A percentile compares a stretch with the other conserved stretches of the same genome.
phyloP scores from a whole-genome alignment of 352 stramenopile genomes.

The Pythium utonaiense region DNA sequence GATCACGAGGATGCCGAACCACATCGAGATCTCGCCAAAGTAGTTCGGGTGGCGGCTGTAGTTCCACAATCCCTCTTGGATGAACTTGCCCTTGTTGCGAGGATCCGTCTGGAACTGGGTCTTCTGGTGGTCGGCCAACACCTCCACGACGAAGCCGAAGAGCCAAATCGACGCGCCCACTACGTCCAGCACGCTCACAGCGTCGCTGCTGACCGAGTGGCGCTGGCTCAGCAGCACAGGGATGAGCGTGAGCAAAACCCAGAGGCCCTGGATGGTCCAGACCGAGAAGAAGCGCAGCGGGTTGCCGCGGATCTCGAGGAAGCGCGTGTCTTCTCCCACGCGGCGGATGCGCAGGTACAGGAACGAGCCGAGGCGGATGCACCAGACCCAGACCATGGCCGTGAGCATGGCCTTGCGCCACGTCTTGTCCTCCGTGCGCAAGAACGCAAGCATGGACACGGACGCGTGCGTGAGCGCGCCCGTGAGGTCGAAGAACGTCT shows the following conservation, averaged over 20 bases:
- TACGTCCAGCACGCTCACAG: slow-evolving; percentile 38
- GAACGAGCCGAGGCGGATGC: slow-evolving; percentile 69
- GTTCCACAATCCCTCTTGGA: slow-evolving; percentile 75
- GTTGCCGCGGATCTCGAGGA: slow-evolving; percentile 59
- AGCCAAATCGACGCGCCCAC: slow-evolving; percentile 50
- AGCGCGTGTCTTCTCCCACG: slow-evolving; percentile 70
- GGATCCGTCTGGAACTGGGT: slow-evolving; percentile 60
- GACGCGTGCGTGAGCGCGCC: slow-evolving; percentile 69
- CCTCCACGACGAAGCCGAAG: slow-evolving; percentile 69
- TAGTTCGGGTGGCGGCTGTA: slow-evolving; percentile 94
- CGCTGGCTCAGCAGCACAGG: slow-evolving; percentile 54
- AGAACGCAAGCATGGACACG: slow-evolving; percentile 49
- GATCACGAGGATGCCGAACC: slow-evolving; percentile 62
- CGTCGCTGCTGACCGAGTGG: slow-evolving; percentile 26
- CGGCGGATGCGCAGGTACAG: slow-evolving; percentile 70
- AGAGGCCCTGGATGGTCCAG: slow-evolving; percentile 83
- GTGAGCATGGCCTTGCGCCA: slow-evolving; percentile 61
- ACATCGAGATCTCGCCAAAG: slow-evolving; percentile 90
- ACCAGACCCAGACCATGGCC: slow-evolving; percentile 75
- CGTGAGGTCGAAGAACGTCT: slow-evolving; percentile 83
- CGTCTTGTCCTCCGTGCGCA: slow-evolving; percentile 21
- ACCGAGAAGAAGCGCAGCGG: slow-evolving; percentile 67
- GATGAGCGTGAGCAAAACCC: slow-evolving; percentile 73
- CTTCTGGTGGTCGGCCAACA: slow-evolving; percentile 81
- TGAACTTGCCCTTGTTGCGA: slow-evolving; percentile 76